Conservation (phyloP, 2,329 filamentous ascomycete genomes). For the Nigrospora sphaerica region DNA sequence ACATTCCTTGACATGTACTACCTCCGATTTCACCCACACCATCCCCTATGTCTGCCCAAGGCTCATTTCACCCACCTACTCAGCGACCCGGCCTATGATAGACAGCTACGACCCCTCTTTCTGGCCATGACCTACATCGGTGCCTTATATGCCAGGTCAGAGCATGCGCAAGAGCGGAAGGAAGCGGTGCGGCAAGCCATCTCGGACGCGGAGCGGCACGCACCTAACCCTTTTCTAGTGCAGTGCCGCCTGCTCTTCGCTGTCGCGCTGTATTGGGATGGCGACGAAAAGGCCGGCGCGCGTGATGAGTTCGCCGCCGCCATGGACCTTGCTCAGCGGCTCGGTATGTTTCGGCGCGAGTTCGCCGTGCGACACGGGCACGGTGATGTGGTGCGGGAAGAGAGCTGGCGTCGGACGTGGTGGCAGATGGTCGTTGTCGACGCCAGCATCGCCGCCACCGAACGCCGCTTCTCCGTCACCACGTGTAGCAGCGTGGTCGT, state of each 20-base stretch:
- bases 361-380: conserved; percentile 43
- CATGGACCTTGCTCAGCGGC: conserved; percentile 48
- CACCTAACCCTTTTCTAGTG: conserved; percentile 20
- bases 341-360: conserved; percentile 50
- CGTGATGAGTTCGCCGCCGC: conserved; percentile 35
- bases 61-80: conserved; percentile 7
- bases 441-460: conserved; percentile 30
- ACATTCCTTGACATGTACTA: too few species aligned
- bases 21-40: too few species aligned
- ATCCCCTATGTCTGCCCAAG: conserved; percentile 1
- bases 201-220: background rate
- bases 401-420: conserved; percentile 64
- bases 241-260: conserved; percentile 29
- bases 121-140: conserved; percentile 25
- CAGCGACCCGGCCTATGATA: background rate
- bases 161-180: conserved; percentile 4
- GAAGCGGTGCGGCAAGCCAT: conserved; percentile 4
- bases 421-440: conserved; percentile 63
- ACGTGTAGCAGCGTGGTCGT: conserved; percentile 32
- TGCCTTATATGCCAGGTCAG: conserved; percentile 17
- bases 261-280: conserved; percentile 26
- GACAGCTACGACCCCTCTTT: conserved; percentile 13
- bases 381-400: conserved; percentile 40
- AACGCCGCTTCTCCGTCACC: conserved; percentile 17
- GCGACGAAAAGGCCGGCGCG: conserved; percentile 14